These are phyloP conservation scores for Petrea volubilis DNA, from an alignment of 257 asterid species.

Conservation along the genomic window DNA sequence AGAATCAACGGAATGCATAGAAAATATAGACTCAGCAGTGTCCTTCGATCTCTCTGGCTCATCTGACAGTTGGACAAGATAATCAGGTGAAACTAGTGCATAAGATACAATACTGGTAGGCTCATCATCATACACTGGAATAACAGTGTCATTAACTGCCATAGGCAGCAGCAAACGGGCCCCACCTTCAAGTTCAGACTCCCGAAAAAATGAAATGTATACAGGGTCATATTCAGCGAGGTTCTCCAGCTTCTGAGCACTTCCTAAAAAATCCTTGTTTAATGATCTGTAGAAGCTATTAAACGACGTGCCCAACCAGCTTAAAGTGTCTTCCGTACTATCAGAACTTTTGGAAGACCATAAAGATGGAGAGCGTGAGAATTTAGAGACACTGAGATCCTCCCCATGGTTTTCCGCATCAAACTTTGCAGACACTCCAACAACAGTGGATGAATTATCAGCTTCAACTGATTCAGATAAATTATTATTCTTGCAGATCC, in stretches of 20 bases:
- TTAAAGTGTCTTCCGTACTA: conserved; percentile 49
- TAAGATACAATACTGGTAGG: conserved; percentile 84
- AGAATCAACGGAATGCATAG: conserved; percentile 49
- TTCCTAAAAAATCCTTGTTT: conserved; percentile 58
- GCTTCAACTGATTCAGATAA: conserved; percentile 39
- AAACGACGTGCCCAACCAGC: conserved; percentile 76
- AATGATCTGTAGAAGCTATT: conserved; percentile 63
- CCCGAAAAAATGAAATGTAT: conserved; percentile 69
- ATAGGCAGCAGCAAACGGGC: conserved; percentile 69
- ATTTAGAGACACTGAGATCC: conserved; percentile 36
- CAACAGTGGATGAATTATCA: conserved; percentile 37
- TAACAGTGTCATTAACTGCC: conserved; percentile 70
- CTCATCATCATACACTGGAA: conserved; percentile 87
- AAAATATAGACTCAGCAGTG: conserved; percentile 37
- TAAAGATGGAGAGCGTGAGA: conserved; percentile 34
- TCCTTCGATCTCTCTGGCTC: conserved; percentile 68
- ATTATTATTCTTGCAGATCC: conserved; percentile 37
- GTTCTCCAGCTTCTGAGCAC: conserved; percentile 59
- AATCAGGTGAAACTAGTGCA: conserved; percentile 69
- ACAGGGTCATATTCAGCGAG: conserved; percentile 63
- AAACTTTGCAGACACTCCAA: conserved; percentile 43
- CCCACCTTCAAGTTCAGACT: conserved; percentile 65
- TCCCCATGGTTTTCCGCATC: conserved; percentile 49
- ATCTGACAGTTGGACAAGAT: conserved; percentile 58
- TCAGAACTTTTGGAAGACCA: conserved; percentile 48